These are phyloP conservation scores for Fraxinus nigra DNA, from an alignment of 305 asterid genomes.

Conservation along the genomic window DNA sequence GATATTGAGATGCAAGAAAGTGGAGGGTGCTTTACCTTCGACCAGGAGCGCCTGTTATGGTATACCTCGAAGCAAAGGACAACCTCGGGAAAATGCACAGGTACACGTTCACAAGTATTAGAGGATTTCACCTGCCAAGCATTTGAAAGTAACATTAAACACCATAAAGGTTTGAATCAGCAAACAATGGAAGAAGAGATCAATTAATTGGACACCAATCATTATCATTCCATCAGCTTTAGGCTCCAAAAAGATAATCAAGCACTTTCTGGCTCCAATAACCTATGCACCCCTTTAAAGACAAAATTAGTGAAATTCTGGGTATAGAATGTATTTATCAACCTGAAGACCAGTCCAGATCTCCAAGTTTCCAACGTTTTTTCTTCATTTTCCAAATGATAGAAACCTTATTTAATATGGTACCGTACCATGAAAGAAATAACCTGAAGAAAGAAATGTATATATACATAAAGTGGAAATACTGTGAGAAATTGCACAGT, in stretches of 20 bases:
- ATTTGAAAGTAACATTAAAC: slow-evolving; percentile 15
- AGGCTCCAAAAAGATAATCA: not conserved
- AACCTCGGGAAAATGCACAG: slow-evolving; percentile 66
- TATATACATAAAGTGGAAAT: not conserved
- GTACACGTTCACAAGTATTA: slow-evolving; percentile 37
- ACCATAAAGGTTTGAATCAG: slow-evolving; percentile 6
- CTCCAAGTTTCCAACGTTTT: not conserved
- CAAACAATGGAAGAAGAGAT: slow-evolving; percentile 6
- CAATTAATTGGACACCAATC: slow-evolving; percentile 5
- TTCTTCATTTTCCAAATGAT: not conserved
- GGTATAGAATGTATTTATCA: not conserved
- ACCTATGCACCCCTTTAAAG: not conserved
- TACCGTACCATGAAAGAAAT: not conserved
- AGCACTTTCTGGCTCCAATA: not conserved
- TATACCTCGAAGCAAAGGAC: slow-evolving; percentile 76
- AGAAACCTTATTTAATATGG: not conserved
- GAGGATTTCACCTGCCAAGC: slow-evolving; percentile 56
- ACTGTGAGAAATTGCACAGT: not conserved
- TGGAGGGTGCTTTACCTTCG: slow-evolving; percentile 52
- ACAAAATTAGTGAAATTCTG: not conserved
- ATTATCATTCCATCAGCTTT: slow-evolving; percentile 6
- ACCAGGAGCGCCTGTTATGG: slow-evolving; percentile 53
- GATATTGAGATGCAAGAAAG: not conserved
- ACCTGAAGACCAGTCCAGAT: not conserved
- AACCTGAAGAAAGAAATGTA: not conserved